Evolutionary conservation across 768 basidiomycete species (phyloP), one percentile per base, ranked within the genome.

Genomic region (Basidioascus undulatus): DNA sequence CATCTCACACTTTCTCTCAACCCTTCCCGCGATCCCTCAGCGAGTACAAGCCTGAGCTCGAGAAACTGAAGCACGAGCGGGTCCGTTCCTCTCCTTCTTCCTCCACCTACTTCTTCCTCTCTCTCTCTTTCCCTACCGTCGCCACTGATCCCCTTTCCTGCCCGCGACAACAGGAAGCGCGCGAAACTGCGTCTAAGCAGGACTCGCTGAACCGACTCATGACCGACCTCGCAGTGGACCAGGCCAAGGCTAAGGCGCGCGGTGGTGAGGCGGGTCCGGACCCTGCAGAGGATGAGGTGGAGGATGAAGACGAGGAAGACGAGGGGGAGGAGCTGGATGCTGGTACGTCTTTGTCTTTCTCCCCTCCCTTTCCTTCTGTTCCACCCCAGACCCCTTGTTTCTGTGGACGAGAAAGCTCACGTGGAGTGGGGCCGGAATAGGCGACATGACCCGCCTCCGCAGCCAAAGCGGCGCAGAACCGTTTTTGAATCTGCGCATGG

Each of bases 31-130:
- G n/a, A n/a, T n/a, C n/a, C n/a, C n/a, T n/a, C 57, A 89, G 83
- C 45, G 82, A 86, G 41, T 98, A 96, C 55, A 67, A 84, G 26
- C 86, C 87, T 0, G 87, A 94, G 53, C 67, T 96, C 5, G 67
- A 74, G 33, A 69, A 72, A 26, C 71, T 83, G 6, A 54, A 58
- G 9, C 50, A 48, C 44, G 52, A 53, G 49, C 58, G 57, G 39
- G 58, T 46, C 36, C 31, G 47, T 39, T 12, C n/a, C 24, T 36
- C 26, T 24, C 12, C n/a, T n/a, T n/a, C n/a, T n/a, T 20, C 26
- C 12, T 18, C 27, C 35, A 7, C 21, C 23, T 31, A 19, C 19
- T 31, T 16, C 30, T 16, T 42, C 19, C 34, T 9, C 15, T 20
- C 30, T 7, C 7, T n/a, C 6, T 10, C 27, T 13, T 9, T 24